Base-by-base conservation (phyloP, 495 filamentous ascomycete species). In the Glonium stellatum region DNA sequence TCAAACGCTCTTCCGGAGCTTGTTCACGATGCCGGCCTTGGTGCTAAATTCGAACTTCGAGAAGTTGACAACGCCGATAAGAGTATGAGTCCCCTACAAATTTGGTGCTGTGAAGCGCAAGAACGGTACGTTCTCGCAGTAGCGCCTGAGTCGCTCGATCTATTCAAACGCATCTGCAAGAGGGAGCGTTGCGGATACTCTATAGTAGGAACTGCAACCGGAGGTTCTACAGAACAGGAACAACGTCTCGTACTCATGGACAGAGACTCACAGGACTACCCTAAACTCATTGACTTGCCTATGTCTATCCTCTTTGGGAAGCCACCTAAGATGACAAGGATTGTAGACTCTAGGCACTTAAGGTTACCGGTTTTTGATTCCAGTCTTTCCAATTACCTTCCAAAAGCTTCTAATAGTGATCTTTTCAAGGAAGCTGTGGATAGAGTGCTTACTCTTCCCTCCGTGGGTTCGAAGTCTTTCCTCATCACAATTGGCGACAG, bases 51-150 rank as follows among this genome's bases (percentile, higher is more conserved):
- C 64, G 93, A 97, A 71, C 82, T 98, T 0, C 83, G 95, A 55
- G 87, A 97, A 68, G 79, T 98, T 21, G 91, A 96, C 64, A 96
- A 80, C 69, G 87, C 89, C 0, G 95, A 97, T 70, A 81, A 77
- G 39, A 85, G 90, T 67, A 92, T 97, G 88, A 95, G 89, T 70
- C 92, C 92, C 22, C 80, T 96, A 67, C 87, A 97, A 70, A 95
- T 97, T 37, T 97, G 92, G 92, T 96, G 92, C 74, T 92, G 89
- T 64, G 92, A 97, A 67, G 95, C 93, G 1, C 93, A 98, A 66
- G 93, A 98, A 73, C 79, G 93, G 68, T 98, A 97, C 64, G 93
- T 97, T 18, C 70, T 97, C 64, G 81, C 90, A 11, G 82, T 98
- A 60, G 87, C 88, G 36, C 80, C 81, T 56, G 86, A 90, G 2